Evolutionary conservation across 345 rosid species (phyloP), one percentile per base, ranked within the genome.

Genomic region (Carallia brachiata): DNA sequence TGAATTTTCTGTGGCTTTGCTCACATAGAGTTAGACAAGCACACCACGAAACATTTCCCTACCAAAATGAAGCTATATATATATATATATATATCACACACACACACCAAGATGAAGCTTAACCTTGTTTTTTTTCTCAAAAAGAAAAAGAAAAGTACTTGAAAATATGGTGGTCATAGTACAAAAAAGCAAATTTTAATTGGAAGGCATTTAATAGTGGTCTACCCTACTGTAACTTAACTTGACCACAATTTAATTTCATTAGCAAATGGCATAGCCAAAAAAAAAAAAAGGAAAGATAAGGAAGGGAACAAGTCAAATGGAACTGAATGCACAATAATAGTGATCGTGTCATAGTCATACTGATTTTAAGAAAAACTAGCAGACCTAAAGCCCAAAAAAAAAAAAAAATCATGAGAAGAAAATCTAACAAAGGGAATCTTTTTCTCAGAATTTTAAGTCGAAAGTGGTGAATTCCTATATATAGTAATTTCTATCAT

Each of bases 1-100:
- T 84, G 84, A 69, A 79, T 87, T 69, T 83, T 89, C 83, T 85
- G 97, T 67, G 77, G 71, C 82, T 84, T 74, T 68, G 37, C 68
- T 65, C 68, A 70, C 75, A 30, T 19, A 53, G 54, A 63, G 67
- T 15, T 47, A 47, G 32, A n/a, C 55, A 70, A 58, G 34, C 27
- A 70, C 54, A 37, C 10, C 17, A 73, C 2, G 56, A 47, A 70
- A 54, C 18, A 30, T 52, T 31, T 66, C 30, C 52, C 13, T 3
- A 44, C 16, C 50, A 44, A 12, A 44, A 44, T 44, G 50, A 44
- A 13, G 50, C 34, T 32, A 32, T 32, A 32, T 32, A 32, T 23
- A 23, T 23, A 23, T 23, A 23, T 23, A 23, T 23, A 23, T 23
- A 23, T 23, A 23, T 23, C 34, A 32, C 34, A 32, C 4, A 32